Percentiles rank a stretch among this genome's conserved stretches.
These are phyloP conservation scores for Colletotrichum eremochloae DNA, from an alignment of 2,329 filamentous ascomycete genomes.

Conservation along the genomic window DNA sequence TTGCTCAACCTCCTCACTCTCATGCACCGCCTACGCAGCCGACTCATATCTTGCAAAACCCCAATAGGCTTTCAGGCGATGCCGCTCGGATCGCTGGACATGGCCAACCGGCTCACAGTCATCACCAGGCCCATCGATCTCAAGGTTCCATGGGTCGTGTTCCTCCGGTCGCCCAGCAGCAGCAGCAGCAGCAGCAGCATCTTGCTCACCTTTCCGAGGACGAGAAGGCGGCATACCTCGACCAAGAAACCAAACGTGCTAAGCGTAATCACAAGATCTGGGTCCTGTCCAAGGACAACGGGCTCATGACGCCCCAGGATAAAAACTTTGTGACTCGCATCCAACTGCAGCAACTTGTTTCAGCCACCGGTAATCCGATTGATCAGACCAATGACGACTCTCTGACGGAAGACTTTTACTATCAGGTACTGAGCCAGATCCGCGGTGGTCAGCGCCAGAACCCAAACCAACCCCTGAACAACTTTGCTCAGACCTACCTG, in stretches of 20 bases:
- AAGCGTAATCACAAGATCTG: conserved; percentile 99
- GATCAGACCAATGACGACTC: conserved; percentile 85
- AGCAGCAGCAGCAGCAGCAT: conserved; percentile 76
- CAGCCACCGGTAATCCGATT: conserved; percentile 88
- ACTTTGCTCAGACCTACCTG: conserved; percentile 97
- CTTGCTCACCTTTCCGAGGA: conserved; percentile 83
- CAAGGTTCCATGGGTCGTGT: conserved; percentile 72
- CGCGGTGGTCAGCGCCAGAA: conserved; percentile 90
- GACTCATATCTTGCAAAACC: conserved; percentile 84
- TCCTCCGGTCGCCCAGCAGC: conserved; percentile 73
- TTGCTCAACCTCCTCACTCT: conserved; percentile 53
- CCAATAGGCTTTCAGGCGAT: conserved; percentile 72
- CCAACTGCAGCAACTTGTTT: conserved; percentile 94
- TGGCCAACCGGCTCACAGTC: conserved; percentile 43
- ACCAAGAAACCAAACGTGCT: conserved; percentile 92
- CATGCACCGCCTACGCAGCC: conserved; percentile 65
- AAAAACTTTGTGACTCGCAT: conserved; percentile 99
- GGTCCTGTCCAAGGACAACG: conserved; percentile 91
- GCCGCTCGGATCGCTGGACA: conserved; percentile 51
- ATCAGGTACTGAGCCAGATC: conserved; percentile 96
- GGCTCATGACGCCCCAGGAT: conserved; percentile 98
- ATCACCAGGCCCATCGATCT: conserved; percentile 53
- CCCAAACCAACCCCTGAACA: conserved; percentile 91
- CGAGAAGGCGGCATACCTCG: conserved; percentile 85
- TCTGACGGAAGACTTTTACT: conserved; percentile 95